phyloP scores from a whole-genome alignment of 495 filamentous ascomycete species.

The Daldinia loculata region DNA sequence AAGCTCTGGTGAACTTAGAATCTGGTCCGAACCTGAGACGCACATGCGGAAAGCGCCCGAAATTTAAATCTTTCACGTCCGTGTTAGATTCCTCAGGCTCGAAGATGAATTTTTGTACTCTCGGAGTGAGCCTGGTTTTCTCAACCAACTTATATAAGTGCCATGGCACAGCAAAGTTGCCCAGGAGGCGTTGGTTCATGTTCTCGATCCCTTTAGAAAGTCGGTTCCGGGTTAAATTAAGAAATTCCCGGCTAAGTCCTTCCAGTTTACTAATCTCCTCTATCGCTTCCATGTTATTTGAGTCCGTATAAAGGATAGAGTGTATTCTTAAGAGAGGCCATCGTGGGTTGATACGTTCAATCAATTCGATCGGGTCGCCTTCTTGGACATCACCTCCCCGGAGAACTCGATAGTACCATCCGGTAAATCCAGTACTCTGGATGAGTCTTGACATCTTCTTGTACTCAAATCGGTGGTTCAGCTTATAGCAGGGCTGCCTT shows the following conservation, averaged over 20 bases:
- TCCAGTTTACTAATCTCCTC: conserved; percentile 47
- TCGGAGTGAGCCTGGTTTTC: conserved; percentile 31
- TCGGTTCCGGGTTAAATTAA: conserved; percentile 30
- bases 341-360: conserved; percentile 50
- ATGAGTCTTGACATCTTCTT: conserved; percentile 52
- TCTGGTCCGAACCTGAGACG: conserved; percentile 44
- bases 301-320: conserved; percentile 52
- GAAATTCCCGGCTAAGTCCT: conserved; percentile 49
- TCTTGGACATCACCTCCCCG: conserved; percentile 49
- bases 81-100: conserved; percentile 23
- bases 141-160: conserved; percentile 39
- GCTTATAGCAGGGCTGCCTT: conserved; percentile 53
- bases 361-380: conserved; percentile 49
- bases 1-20: conserved; percentile 43
- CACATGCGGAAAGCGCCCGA: conserved; percentile 41
- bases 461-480: conserved; percentile 51
- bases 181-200: conserved; percentile 33
- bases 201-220: conserved; percentile 40
- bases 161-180: conserved; percentile 39
- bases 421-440: conserved; percentile 52
- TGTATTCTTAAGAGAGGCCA: conserved; percentile 56
- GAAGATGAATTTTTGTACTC: conserved; percentile 42
- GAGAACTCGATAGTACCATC: conserved; percentile 57
- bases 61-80: conserved; percentile 24
- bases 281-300: conserved; percentile 47